Evolutionary conservation across 345 rosid species (phyloP), one percentile per base, ranked within the genome.

Genomic region (Populus deltoides): DNA sequence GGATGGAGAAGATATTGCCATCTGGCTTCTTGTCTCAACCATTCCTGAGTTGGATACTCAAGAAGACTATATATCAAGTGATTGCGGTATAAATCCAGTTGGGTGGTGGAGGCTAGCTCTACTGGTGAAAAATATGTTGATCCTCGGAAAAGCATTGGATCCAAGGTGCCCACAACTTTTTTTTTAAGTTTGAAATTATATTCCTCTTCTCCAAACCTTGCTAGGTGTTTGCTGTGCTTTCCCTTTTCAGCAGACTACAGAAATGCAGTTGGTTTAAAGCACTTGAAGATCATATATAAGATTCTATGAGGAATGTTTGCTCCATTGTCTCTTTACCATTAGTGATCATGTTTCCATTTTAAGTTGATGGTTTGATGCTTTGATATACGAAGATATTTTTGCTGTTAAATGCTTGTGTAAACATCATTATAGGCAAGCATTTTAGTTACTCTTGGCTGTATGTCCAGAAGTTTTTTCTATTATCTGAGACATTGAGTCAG

Each of bases 71-170:
- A 77, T 29, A 70, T 79, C 88, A 68, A 79, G 74, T 70, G 80
- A 80, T 66, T 20, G n/a, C 83, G 87, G 35, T 70, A 82, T 51
- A 76, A 86, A 72, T 76, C 80, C 86, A 31, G 81, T 41, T 71
- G 86, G 81, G 78, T 62, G 38, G 27, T 95, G 98, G 98, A 91
- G 93, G 85, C 85, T 93, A 43, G 97, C 97, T 74, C 78, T 95
- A 27, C 80, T 92, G 82, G 88, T 89, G 77, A 89, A 86, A 74
- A 81, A 88, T 77, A 81, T 49, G 81, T 75, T 92, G 79, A 86
- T 96, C 68, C 55, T 91, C 63, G 99, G 98, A 66, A 81, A 80
- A 77, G 79, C 75, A 72, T 38, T 93, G 65, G 94, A 93, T 83
- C 85, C 90, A 31, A 90, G 98, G 98, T 95, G 53, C 76, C 57